Evolutionary conservation across 2,329 filamentous ascomycete species (phyloP).

Genomic region (Exophiala lecanii-corni): DNA sequence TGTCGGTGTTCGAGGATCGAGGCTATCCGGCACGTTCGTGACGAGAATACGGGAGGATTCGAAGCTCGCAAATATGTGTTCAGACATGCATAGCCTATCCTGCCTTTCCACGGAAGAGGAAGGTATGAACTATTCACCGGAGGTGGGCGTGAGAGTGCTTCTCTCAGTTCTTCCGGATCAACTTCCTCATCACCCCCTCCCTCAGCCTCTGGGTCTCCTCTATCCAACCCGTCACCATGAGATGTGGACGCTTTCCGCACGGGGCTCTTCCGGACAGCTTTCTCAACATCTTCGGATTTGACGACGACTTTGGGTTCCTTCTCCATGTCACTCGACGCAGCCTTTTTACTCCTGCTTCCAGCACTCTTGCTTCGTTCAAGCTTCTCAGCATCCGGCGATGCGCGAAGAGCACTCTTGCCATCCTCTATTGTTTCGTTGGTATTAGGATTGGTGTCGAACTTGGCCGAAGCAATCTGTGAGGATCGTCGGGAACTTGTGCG

Average conservation of each 20-base stretch:
- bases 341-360: slow-evolving; percentile 13
- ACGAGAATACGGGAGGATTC: slow-evolving; percentile 82
- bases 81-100: slow-evolving; percentile 84
- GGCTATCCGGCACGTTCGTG: slow-evolving; percentile 82
- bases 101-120: slow-evolving; percentile 84
- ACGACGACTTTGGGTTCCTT: slow-evolving; percentile 4
- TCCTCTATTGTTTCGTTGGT: slow-evolving; percentile 28
- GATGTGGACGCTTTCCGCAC: neutral
- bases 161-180: slow-evolving; percentile 55
- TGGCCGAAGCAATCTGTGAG: slow-evolving; percentile 18
- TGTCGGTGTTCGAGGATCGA: slow-evolving; percentile 87
- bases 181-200: slow-evolving; percentile 47
- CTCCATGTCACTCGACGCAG: neutral
- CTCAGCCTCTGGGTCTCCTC: slow-evolving; percentile 52
- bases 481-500: slow-evolving; percentile 24
- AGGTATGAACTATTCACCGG: slow-evolving; percentile 78
- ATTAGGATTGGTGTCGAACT: slow-evolving; percentile 28
- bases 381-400: slow-evolving; percentile 29
- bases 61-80: slow-evolving; percentile 84
- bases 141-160: slow-evolving; percentile 60
- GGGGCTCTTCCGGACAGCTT: slow-evolving; percentile 24
- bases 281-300: slow-evolving; percentile 18
- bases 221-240: slow-evolving; percentile 24
- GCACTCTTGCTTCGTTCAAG: slow-evolving; percentile 1
- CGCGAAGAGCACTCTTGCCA: slow-evolving; percentile 26